Base-by-base conservation (phyloP, 108 stramenopile species). In the Cyclotella choctawhatcheeana region DNA sequence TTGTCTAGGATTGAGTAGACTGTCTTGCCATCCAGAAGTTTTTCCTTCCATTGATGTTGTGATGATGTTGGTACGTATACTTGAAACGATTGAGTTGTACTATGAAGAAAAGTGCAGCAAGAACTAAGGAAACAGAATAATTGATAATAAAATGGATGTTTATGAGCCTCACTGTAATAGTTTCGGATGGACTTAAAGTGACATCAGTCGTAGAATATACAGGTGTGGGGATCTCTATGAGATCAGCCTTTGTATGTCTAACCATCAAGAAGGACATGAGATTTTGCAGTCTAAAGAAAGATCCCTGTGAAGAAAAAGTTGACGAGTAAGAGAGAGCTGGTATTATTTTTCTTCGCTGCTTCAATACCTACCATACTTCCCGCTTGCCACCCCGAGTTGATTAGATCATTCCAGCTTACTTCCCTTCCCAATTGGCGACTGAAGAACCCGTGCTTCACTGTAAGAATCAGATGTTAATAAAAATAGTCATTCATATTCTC, bases 1-100 rank as follows among this genome's bases (percentile, higher is more conserved):
- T 67, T 96, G 84, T 7, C 82, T 79, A 20, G 78, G 74, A 68
- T 93, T 87, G 20, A 96, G 81, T 13, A 96, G 72, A 12, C 88
- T 89, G 77, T 96, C 95, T 70, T 93, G 92, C 71, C 71, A 65
- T 14, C 95, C 92, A 37, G 79, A 82, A 27, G 88, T 90, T 50
- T 88, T 91, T 4, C 88, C 94, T 44, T 86, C 68, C 91, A 95
- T 92, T 17, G 85, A 81, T 0, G 92, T 93, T 31, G 85, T 70
- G 4, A 88, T 54, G 26, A 88, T 66, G 60, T 93, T 95, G n/a
- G 82, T 70, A 48, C 87, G 86, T 13, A 91, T 78, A 30, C 80
- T 89, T 44, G 82, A 76, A 6, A 82, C 90, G 26, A 95, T 56
- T 1, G 88, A 91, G 62, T 95, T 95, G 85, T 92, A 95, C 13